Conservation (phyloP, 768 basidiomycete species). For the Lactifluus pinguis region DNA sequence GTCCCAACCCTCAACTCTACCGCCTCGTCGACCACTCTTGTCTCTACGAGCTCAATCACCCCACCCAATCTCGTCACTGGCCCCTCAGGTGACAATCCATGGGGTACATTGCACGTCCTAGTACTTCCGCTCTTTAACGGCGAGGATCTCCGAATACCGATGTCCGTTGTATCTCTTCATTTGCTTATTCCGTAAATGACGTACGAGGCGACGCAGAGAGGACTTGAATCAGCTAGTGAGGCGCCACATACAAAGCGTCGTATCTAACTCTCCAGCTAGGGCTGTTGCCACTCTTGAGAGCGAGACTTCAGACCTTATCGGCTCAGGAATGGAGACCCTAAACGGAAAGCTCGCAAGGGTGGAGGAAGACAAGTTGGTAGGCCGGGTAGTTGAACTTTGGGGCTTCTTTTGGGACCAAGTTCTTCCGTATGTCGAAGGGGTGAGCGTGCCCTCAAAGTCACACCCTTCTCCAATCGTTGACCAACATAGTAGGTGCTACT, state of each 20-base stretch:
- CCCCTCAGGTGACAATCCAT: slow-evolving; percentile 55
- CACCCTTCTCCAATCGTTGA: slow-evolving; percentile 25
- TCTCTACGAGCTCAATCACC: slow-evolving; percentile 19
- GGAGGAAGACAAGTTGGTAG: slow-evolving; percentile 71
- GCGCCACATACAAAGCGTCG: slow-evolving; percentile 64
- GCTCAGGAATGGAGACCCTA: slow-evolving; percentile 84
- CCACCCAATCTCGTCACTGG: slow-evolving; percentile 21
- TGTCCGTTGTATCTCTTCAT: slow-evolving; percentile 38
- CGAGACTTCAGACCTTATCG: slow-evolving; percentile 77
- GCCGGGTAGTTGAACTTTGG: slow-evolving; percentile 81
- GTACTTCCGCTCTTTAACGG: slow-evolving; percentile 90
- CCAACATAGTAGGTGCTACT: slow-evolving; percentile 37
- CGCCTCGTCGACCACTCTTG: slow-evolving; percentile 40
- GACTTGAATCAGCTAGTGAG: slow-evolving; percentile 79
- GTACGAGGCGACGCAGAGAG: slow-evolving; percentile 42
- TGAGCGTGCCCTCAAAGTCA: slow-evolving; percentile 37
- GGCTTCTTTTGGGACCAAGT: slow-evolving; percentile 90
- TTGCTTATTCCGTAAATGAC: not conserved
- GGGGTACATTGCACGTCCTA: slow-evolving; percentile 77
- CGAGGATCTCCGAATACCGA: slow-evolving; percentile 74
- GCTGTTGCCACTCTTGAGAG: slow-evolving; percentile 65
- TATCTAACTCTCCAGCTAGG: slow-evolving; percentile 65
- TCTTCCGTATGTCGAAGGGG: slow-evolving; percentile 80
- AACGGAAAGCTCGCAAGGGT: slow-evolving; percentile 72
- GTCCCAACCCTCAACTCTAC: slow-evolving; percentile 42